Conservation (phyloP, 2,329 filamentous ascomycete genomes). For the Pseudogymnoascus sp. region DNA sequence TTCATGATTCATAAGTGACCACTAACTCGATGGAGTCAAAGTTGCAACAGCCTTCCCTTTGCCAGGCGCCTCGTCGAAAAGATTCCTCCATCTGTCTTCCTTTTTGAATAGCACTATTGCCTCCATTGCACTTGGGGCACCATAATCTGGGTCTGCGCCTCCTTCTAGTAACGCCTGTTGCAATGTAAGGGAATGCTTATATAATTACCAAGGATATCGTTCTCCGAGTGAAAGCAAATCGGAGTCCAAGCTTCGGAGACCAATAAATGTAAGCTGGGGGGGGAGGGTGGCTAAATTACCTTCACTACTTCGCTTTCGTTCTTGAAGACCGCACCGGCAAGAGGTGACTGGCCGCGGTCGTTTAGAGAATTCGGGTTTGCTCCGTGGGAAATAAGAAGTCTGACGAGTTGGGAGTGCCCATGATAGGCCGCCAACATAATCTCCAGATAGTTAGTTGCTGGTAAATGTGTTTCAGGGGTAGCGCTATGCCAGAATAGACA, state of each 20-base stretch:
- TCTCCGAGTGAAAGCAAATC: background rate
- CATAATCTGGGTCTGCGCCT: slow-evolving; percentile 46
- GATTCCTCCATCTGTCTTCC: slow-evolving; percentile 41
- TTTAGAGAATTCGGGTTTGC: slow-evolving; percentile 63
- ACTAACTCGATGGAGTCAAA: background rate
- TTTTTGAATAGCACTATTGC: slow-evolving; percentile 46
- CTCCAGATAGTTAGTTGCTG: slow-evolving; percentile 26
- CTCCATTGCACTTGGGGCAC: slow-evolving; percentile 40
- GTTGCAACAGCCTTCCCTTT: slow-evolving; percentile 33
- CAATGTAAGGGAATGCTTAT: slow-evolving; percentile 11
- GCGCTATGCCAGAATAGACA: background rate
- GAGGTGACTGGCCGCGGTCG: slow-evolving; percentile 57
- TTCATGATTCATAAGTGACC: background rate
- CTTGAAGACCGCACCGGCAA: slow-evolving; percentile 68
- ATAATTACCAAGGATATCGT: background rate
- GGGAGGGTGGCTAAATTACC: slow-evolving; percentile 24
- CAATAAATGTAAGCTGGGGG: background rate
- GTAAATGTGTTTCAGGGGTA: background rate
- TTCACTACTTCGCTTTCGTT: slow-evolving; percentile 57
- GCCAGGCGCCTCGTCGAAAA: slow-evolving; percentile 42
- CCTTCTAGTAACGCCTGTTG: slow-evolving; percentile 37
- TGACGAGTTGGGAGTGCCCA: slow-evolving; percentile 53
- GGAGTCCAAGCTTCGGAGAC: background rate
- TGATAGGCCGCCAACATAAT: slow-evolving; percentile 68
- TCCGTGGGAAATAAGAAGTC: slow-evolving; percentile 51